Percentiles rank a stretch among this genome's conserved stretches.
These are phyloP conservation scores for Fusarium tanahbumbuense DNA, from an alignment of 2,329 filamentous ascomycete species.

Conservation along the genomic window DNA sequence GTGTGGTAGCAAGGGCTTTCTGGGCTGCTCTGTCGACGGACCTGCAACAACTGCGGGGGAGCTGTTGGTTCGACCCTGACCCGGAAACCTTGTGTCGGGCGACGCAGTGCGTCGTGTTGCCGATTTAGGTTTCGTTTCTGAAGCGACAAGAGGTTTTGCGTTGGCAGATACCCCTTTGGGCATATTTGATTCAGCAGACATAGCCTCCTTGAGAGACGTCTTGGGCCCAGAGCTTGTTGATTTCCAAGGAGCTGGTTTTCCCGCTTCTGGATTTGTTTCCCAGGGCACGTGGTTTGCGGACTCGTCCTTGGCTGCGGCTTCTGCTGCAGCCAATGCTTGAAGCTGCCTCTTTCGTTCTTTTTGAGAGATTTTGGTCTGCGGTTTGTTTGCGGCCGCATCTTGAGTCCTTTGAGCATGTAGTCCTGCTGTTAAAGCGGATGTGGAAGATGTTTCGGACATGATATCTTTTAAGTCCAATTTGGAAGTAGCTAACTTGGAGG, in stretches of 20 bases:
- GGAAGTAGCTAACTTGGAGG: slow-evolving; percentile 63
- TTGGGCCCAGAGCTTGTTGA: slow-evolving; percentile 61
- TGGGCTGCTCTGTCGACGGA: slow-evolving; percentile 47
- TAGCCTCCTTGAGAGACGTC: slow-evolving; percentile 62
- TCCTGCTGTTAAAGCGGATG: slow-evolving; percentile 65
- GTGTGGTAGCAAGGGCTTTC: slow-evolving; percentile 64
- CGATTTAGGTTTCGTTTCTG: slow-evolving; percentile 55
- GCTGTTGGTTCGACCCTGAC: slow-evolving; percentile 60
- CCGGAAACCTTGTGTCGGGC: slow-evolving; percentile 71
- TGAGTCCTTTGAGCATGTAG: slow-evolving; percentile 63
- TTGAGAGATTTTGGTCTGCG: slow-evolving; percentile 79
- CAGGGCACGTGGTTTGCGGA: slow-evolving; percentile 55
- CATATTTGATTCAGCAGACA: slow-evolving; percentile 50
- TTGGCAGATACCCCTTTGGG: slow-evolving; percentile 47
- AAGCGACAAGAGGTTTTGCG: slow-evolving; percentile 58
- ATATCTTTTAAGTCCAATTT: slow-evolving; percentile 83
- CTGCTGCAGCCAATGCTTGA: slow-evolving; percentile 68
- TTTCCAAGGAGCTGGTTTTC: slow-evolving; percentile 74
- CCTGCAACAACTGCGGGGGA: slow-evolving; percentile 47
- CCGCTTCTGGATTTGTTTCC: slow-evolving; percentile 56
- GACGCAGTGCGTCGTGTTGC: slow-evolving; percentile 65
- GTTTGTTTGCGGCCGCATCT: slow-evolving; percentile 52
- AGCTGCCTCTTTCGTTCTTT: slow-evolving; percentile 90
- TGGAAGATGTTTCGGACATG: slow-evolving; percentile 69
- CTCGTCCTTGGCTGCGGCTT: slow-evolving; percentile 54